Percentiles rank a stretch among this genome's conserved stretches.
Conservation (phyloP, 1,284 basidiomycete species). For the Anthracocystis panici-leucophaei region DNA sequence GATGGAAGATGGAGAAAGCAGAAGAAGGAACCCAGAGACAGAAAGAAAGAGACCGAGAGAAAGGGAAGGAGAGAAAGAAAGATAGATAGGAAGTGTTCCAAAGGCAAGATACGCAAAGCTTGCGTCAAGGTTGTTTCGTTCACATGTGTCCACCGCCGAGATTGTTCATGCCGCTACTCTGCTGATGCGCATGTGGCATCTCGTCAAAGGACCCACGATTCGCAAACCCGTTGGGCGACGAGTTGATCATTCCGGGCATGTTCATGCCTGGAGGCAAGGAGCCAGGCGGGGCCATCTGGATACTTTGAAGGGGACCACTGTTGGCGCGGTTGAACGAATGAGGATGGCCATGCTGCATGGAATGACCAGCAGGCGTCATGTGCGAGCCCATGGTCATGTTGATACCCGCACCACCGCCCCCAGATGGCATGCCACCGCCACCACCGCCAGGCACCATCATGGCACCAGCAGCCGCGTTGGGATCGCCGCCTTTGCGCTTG, state of each 20-base stretch:
- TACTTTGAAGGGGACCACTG: slow-evolving; percentile 38
- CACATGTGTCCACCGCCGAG: slow-evolving; percentile 35
- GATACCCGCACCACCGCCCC: slow-evolving; percentile 21
- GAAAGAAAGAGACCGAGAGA: slow-evolving; percentile 11
- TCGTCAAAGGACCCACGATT: slow-evolving; percentile 40
- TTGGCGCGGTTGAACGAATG: slow-evolving; percentile 46
- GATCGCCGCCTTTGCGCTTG: slow-evolving; percentile 64
- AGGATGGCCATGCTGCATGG: slow-evolving; percentile 33
- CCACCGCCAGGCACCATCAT: slow-evolving; percentile 31
- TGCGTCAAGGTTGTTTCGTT: neutral
- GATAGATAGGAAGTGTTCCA: slow-evolving; percentile 1
- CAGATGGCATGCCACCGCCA: slow-evolving; percentile 25
- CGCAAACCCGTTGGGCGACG: slow-evolving; percentile 37
- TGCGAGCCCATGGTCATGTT: slow-evolving; percentile 32
- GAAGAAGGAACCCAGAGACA: slow-evolving; percentile 11
- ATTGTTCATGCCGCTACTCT: slow-evolving; percentile 30
- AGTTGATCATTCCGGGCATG: slow-evolving; percentile 37
- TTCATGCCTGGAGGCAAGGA: slow-evolving; percentile 35
- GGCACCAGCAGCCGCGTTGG: slow-evolving; percentile 37
- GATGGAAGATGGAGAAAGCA: neutral
- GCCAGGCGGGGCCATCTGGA: slow-evolving; percentile 36
- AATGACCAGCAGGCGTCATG: slow-evolving; percentile 34
- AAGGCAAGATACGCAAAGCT: neutral
- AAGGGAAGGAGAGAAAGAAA: slow-evolving; percentile 8
- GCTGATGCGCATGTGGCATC: slow-evolving; percentile 25